A percentile compares a stretch with the other conserved stretches of the same genome.
Evolutionary conservation across 148 eudicot species (phyloP).

Genomic region (Salicornia ramosissima): DNA sequence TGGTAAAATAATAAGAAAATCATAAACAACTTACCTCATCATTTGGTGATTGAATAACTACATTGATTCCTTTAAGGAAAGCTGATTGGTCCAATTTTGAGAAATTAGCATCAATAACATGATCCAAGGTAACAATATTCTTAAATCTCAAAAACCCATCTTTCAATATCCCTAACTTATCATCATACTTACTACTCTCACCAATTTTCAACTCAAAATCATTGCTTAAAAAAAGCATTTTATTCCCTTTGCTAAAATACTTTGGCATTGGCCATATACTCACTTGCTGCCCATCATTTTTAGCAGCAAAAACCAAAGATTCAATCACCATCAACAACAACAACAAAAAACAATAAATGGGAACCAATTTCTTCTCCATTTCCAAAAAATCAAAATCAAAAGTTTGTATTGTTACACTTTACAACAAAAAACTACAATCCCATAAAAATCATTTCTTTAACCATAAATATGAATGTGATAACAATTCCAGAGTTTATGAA

Average conservation of each 20-base stretch:
- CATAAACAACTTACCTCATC: slow-evolving; percentile 54
- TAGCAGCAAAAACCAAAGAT: slow-evolving; percentile 30
- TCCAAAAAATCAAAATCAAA: slow-evolving; percentile 4
- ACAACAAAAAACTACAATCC: slow-evolving; percentile 12
- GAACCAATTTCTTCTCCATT: slow-evolving; percentile 39
- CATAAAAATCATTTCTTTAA: not conserved
- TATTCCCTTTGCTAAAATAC: slow-evolving; percentile 42
- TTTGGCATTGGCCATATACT: slow-evolving; percentile 93
- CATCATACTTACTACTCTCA: slow-evolving; percentile 58
- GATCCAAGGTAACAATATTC: slow-evolving; percentile 41
- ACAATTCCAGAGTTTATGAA: not conserved
- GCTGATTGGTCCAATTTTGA: slow-evolving; percentile 32
- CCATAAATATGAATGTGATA: not conserved
- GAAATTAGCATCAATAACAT: slow-evolving; percentile 48
- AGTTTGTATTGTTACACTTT: not conserved
- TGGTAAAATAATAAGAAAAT: not conserved
- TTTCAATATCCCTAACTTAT: slow-evolving; percentile 52
- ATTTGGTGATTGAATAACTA: slow-evolving; percentile 48
- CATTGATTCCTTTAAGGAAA: slow-evolving; percentile 60
- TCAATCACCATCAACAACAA: slow-evolving; percentile 28
- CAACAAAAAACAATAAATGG: slow-evolving; percentile 22
- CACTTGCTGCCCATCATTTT: slow-evolving; percentile 28
- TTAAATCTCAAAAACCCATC: slow-evolving; percentile 55
- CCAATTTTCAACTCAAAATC: slow-evolving; percentile 51
- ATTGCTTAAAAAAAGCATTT: slow-evolving; percentile 35